Evolutionary conservation across 2,329 filamentous ascomycete genomes (phyloP).

Genomic region (Diaporthe caulivora): DNA sequence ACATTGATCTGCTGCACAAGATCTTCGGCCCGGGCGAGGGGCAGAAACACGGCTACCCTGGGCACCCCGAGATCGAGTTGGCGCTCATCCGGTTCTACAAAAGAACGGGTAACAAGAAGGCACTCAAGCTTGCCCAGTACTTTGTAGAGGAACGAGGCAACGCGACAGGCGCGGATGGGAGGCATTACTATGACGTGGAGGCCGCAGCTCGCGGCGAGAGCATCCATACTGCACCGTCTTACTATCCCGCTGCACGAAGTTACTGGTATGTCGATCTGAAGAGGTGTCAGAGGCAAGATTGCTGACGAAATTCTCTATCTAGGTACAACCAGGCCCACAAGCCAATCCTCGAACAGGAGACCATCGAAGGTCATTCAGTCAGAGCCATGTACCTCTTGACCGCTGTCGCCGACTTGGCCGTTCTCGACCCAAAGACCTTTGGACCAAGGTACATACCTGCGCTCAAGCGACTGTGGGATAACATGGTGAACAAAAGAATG

Average conservation of each 20-base stretch:
- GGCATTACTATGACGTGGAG: slow-evolving; percentile 67
- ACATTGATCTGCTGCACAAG: slow-evolving; percentile 63
- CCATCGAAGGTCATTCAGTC: slow-evolving; percentile 70
- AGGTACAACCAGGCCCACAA: slow-evolving; percentile 65
- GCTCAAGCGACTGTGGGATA: slow-evolving; percentile 65
- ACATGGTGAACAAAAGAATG: slow-evolving; percentile 73
- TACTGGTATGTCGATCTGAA: slow-evolving; percentile 52
- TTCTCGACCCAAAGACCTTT: slow-evolving; percentile 47
- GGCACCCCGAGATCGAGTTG: slow-evolving; percentile 67
- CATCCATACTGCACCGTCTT: slow-evolving; percentile 57
- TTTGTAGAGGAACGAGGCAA: slow-evolving; percentile 71
- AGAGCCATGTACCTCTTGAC: slow-evolving; percentile 71
- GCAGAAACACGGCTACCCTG: slow-evolving; percentile 70
- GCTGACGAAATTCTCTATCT: neutral
- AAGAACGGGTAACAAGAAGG: slow-evolving; percentile 49
- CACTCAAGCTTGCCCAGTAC: slow-evolving; percentile 62
- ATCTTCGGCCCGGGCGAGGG: slow-evolving; percentile 63
- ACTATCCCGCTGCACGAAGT: slow-evolving; percentile 55
- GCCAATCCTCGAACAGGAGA: slow-evolving; percentile 65
- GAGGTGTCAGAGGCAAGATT: neutral
- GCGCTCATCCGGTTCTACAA: slow-evolving; percentile 54
- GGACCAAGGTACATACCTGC: slow-evolving; percentile 47
- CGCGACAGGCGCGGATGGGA: slow-evolving; percentile 57
- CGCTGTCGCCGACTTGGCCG: slow-evolving; percentile 66
- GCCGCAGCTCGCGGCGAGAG: slow-evolving; percentile 61